These are phyloP conservation scores for Teratosphaeria pseudoeucalypti DNA, from an alignment of 2,329 filamentous ascomycete species.

Conservation along the genomic window DNA sequence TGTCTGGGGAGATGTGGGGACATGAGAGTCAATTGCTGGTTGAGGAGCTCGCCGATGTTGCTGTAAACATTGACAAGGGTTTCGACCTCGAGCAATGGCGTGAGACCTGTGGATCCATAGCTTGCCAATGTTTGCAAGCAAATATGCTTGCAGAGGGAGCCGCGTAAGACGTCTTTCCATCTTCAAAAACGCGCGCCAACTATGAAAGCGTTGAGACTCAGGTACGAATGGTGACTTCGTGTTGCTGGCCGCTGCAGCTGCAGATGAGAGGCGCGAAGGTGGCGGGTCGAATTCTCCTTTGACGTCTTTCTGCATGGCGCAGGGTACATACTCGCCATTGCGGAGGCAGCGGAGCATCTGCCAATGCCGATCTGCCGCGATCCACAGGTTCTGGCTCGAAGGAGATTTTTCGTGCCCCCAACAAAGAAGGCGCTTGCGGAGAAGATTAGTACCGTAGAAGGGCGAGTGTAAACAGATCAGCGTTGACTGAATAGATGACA, in stretches of 20 bases:
- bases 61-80: neutral
- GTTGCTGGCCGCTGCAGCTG: neutral
- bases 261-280: neutral
- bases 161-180: neutral
- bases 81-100: neutral
- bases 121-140: neutral
- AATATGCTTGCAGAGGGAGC: neutral
- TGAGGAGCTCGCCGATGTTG: neutral
- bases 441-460: too few species aligned
- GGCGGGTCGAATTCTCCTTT: neutral
- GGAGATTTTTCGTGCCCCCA: too few species aligned
- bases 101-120: neutral
- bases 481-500: too few species aligned
- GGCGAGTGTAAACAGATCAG: neutral
- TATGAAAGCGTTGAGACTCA: neutral
- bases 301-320: neutral
- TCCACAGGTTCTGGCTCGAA: neutral
- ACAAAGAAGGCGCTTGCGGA: too few species aligned
- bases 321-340: neutral
- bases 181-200: neutral
- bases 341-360: neutral
- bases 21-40: neutral
- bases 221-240: neutral
- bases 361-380: neutral
- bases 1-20: neutral